These are phyloP conservation scores for Akanthomyces lecanii DNA, from an alignment of 2,329 filamentous ascomycete genomes.

Conservation along the genomic window DNA sequence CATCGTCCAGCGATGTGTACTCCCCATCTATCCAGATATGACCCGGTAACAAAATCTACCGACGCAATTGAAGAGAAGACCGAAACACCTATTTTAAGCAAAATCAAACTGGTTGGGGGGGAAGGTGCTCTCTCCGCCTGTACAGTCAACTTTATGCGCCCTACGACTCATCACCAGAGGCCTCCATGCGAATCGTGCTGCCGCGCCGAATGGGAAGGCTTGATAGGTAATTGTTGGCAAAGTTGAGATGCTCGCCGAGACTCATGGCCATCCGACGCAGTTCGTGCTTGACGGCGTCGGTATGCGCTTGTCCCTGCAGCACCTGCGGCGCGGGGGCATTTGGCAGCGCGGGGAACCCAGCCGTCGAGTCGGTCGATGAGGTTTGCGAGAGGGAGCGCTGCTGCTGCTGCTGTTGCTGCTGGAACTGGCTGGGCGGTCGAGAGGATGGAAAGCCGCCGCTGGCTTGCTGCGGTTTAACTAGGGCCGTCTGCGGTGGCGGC, in stretches of 20 bases:
- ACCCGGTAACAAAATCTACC: background rate
- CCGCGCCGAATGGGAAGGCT: conserved; percentile 35
- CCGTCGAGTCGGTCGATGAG: conserved; percentile 4
- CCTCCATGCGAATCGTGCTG: conserved; percentile 29
- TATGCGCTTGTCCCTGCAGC: conserved; percentile 51
- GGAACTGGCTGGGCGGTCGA: conserved; percentile 22
- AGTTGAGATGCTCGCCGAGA: conserved; percentile 44
- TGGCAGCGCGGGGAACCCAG: conserved; percentile 35
- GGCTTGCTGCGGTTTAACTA: conserved; percentile 19
- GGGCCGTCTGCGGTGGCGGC: conserved; percentile 30
- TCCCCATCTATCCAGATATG: background rate
- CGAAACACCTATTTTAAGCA: background rate
- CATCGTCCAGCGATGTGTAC: background rate
- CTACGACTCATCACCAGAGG: conserved; percentile 20
- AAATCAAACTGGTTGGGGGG: too few relatives aligned
- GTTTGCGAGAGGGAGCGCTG: conserved; percentile 20
- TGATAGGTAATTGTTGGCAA: conserved; percentile 42
- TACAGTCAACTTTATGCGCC: too few relatives aligned
- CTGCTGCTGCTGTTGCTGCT: conserved; percentile 22
- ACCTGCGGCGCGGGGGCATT: conserved; percentile 46
- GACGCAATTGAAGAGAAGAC: too few relatives aligned
- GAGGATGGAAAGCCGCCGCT: conserved; percentile 19
- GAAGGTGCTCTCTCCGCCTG: too few relatives aligned
- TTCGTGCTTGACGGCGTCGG: conserved; percentile 48
- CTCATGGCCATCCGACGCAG: conserved; percentile 48